These are phyloP conservation scores for Tulasnella sp. DNA, from an alignment of 768 basidiomycete genomes.

Conservation along the genomic window DNA sequence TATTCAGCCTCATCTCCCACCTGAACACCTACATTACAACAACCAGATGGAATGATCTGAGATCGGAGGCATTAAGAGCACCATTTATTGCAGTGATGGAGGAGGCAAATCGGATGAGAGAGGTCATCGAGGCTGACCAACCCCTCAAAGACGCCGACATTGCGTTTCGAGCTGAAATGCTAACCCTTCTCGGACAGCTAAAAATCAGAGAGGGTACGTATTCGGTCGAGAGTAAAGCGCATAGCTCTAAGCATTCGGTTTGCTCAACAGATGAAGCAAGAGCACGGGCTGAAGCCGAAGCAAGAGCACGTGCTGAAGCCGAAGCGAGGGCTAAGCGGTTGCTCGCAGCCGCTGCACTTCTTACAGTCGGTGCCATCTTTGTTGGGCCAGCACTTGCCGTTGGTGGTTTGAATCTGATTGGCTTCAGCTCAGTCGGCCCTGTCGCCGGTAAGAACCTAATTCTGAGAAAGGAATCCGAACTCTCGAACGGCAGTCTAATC, in stretches of 20 bases:
- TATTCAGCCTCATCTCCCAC: background rate
- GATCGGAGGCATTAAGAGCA: background rate
- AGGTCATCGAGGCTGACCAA: background rate
- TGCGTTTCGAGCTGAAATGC: background rate
- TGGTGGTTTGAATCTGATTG: background rate
- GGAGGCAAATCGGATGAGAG: background rate
- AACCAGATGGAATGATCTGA: background rate
- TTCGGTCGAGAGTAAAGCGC: background rate
- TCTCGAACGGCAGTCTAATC: too few species aligned
- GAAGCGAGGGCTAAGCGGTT: background rate
- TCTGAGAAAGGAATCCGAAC: too few species aligned
- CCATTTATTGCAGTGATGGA: background rate
- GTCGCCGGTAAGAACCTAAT: background rate
- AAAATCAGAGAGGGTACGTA: background rate
- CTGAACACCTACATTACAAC: background rate
- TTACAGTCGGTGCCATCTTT: background rate
- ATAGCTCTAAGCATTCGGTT: background rate
- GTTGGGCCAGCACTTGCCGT: background rate
- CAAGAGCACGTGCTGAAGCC: too few species aligned
- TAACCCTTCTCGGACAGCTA: background rate
- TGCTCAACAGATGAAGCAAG: background rate
- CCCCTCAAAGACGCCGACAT: background rate
- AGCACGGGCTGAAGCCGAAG: background rate
- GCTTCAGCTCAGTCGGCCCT: background rate
- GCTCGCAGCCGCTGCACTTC: background rate